A percentile compares a stretch with the other conserved stretches of the same genome.
phyloP scores from a whole-genome alignment of 768 basidiomycete species.

The Phylloporus rhodoxanthus region DNA sequence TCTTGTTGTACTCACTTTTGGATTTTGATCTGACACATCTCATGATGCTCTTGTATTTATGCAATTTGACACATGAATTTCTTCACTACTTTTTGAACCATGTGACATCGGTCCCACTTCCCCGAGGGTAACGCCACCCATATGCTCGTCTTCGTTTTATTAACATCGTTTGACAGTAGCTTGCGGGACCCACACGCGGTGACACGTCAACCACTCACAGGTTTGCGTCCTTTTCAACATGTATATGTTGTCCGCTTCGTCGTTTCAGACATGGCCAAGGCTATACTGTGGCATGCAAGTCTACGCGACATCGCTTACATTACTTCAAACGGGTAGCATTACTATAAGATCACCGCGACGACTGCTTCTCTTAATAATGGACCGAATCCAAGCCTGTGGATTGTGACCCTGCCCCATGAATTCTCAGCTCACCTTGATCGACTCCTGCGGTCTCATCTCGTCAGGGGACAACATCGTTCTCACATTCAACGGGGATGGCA shows the following conservation, averaged over 20 bases:
- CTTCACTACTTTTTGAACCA: background rate
- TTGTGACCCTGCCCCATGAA: constrained; percentile 2
- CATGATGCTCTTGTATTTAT: constrained; percentile 17
- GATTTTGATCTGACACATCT: background rate
- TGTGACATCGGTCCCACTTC: background rate
- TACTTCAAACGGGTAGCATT: background rate
- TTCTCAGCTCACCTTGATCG: constrained; percentile 17
- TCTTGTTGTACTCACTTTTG: background rate
- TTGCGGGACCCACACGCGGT: background rate
- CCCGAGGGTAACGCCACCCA: background rate
- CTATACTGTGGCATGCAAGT: background rate
- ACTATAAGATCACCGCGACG: background rate
- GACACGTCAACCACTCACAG: background rate
- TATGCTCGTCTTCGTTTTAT: background rate
- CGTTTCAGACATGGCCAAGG: background rate
- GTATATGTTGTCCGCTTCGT: background rate
- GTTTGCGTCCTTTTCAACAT: background rate
- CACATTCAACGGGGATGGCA: constrained; percentile 10
- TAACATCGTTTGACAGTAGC: background rate
- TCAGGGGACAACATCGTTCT: constrained; percentile 1
- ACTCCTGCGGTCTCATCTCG: background rate
- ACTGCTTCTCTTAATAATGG: background rate
- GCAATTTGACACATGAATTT: constrained; percentile 2
- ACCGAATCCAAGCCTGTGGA: background rate
- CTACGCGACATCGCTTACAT: background rate